phyloP scores from a whole-genome alignment of 306 rosid genomes.

The Acacia melanoxylon region DNA sequence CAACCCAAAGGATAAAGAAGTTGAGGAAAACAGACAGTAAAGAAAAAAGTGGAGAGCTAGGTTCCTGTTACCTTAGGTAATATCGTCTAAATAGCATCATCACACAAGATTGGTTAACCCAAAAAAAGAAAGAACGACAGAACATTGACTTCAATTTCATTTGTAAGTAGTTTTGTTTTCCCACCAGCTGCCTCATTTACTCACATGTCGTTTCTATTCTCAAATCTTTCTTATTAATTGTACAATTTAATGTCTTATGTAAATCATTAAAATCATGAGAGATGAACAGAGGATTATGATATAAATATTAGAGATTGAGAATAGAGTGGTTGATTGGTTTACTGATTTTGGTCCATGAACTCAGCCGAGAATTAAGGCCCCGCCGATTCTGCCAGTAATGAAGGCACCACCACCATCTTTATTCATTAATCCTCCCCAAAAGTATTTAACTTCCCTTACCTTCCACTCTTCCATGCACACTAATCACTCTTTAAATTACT shows the following conservation, averaged over 20 bases:
- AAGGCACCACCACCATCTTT: not conserved
- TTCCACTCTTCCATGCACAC: not conserved
- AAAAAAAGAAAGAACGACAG: too few species aligned
- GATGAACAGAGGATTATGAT: not conserved
- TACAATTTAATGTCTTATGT: not conserved
- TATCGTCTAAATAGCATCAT: too few species aligned
- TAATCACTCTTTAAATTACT: not conserved
- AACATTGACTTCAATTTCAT: not conserved
- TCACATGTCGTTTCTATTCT: not conserved
- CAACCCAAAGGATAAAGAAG: too few species aligned
- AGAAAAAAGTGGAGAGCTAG: too few species aligned
- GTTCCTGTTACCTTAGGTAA: too few species aligned
- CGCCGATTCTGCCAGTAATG: conserved; percentile 36
- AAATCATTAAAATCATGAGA: not conserved
- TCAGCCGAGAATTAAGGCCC: conserved; percentile 38
- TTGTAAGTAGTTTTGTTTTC: not conserved
- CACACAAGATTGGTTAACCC: not conserved
- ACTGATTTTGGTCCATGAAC: conserved; percentile 28
- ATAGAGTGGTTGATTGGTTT: not conserved
- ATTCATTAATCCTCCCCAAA: not conserved
- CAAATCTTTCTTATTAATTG: not conserved
- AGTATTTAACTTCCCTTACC: not conserved
- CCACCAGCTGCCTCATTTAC: not conserved
- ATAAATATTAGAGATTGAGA: not conserved
- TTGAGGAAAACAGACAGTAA: rapidly evolving